A percentile compares a stretch with the other conserved stretches of the same genome.
Conservation (phyloP, 2,329 filamentous ascomycete genomes). For the Epichloe bromicola region DNA sequence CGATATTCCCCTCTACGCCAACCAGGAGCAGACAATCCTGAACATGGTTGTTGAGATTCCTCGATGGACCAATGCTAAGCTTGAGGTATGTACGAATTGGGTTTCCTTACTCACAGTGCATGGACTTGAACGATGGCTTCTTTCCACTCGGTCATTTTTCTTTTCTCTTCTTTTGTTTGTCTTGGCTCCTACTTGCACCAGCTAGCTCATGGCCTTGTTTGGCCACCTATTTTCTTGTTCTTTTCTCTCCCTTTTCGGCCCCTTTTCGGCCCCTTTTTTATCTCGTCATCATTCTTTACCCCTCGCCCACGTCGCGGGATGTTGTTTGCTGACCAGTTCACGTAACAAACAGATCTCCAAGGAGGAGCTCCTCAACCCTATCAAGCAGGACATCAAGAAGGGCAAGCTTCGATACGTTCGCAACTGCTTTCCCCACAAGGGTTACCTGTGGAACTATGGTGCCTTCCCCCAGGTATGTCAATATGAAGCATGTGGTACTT, state of each 20-base stretch:
- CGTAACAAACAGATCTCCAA: slow-evolving; percentile 70
- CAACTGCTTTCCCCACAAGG: slow-evolving; percentile 99
- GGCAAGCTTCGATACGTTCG: slow-evolving; percentile 98
- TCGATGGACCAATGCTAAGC: slow-evolving; percentile 98
- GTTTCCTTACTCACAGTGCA: background rate
- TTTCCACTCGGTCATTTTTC: background rate
- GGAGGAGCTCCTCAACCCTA: slow-evolving; percentile 94
- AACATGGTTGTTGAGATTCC: slow-evolving; percentile 99
- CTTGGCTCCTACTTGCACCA: no score
- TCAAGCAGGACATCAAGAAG: slow-evolving; percentile 99
- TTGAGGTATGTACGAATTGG: slow-evolving; percentile 56
- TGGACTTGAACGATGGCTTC: background rate
- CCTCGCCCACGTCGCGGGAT: background rate
- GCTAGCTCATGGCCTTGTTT: background rate
- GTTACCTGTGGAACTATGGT: slow-evolving; percentile 99
- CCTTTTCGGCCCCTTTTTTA: no score
- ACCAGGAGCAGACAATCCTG: slow-evolving; percentile 85
- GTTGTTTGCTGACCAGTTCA: slow-evolving; percentile 11
- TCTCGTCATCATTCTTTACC: background rate
- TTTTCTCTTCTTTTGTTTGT: no score
- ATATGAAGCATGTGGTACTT: background rate
- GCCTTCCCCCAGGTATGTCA: slow-evolving; percentile 78
- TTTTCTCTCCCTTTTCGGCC: no score
- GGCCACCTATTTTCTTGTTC: background rate
- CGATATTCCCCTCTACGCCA: slow-evolving; percentile 96